Evolutionary conservation across 768 basidiomycete genomes (phyloP).

Genomic region (Macrolepiota fuliginosa): DNA sequence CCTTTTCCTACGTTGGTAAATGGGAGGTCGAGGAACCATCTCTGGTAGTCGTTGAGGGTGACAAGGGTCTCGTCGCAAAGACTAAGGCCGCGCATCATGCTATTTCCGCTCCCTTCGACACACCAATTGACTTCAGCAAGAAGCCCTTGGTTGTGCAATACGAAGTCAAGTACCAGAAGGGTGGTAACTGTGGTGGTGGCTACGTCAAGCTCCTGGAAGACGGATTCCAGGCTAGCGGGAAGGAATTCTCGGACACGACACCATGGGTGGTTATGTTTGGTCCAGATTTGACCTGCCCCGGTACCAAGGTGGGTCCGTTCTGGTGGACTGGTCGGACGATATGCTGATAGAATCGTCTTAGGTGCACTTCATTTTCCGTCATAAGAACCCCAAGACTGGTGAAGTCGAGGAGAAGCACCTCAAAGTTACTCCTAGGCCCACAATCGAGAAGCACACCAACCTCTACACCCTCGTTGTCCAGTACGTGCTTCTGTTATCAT

Average conservation of each 20-base stretch:
- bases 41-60: conserved; percentile 73
- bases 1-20: conserved; percentile 94
- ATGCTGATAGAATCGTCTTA: conserved; percentile 27
- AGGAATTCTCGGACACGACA: conserved; percentile 92
- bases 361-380: conserved; percentile 99
- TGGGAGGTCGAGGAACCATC: conserved; percentile 94
- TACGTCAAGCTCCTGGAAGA: conserved; percentile 96
- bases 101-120: conserved; percentile 88
- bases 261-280: conserved; percentile 98
- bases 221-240: conserved; percentile 90
- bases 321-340: background rate
- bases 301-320: conserved; percentile 65
- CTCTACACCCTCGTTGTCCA: conserved; percentile 93
- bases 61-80: conserved; percentile 92
- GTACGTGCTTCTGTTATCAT: conserved; percentile 43
- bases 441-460: conserved; percentile 88
- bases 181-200: conserved; percentile 98
- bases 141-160: conserved; percentile 95
- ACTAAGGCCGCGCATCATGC: conserved; percentile 98
- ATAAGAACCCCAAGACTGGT: conserved; percentile 90
- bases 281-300: conserved; percentile 91
- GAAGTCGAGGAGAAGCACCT: conserved; percentile 98
- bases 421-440: conserved; percentile 71
- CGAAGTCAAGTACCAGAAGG: conserved; percentile 99
- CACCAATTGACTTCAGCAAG: conserved; percentile 74